phyloP scores from a whole-genome alignment of 2,329 filamentous ascomycete species.

The Aspergillus pseudoglaucus region DNA sequence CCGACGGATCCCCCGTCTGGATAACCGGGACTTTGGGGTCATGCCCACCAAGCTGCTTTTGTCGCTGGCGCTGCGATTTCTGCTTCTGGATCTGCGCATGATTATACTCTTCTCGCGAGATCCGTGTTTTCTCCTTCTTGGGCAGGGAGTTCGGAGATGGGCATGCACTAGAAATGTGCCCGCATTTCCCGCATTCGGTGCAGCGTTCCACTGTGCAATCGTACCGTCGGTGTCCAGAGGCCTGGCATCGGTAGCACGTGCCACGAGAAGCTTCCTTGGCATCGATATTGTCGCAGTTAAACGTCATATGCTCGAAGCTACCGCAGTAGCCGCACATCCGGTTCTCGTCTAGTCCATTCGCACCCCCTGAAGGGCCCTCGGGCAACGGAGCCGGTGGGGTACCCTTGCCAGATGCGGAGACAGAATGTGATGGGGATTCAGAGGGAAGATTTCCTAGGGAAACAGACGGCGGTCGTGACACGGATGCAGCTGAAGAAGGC shows the following conservation, averaged over 20 bases:
- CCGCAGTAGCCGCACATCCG: conserved; percentile 41
- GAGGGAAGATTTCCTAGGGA: conserved; percentile 15
- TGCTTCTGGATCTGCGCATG: conserved; percentile 28
- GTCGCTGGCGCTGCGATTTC: conserved; percentile 32
- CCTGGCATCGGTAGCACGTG: conserved; percentile 38
- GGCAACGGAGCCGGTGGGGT: conserved; percentile 19
- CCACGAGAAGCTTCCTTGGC: conserved; percentile 33
- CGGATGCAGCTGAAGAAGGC: conserved; percentile 16
- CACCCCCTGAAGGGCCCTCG: conserved; percentile 38
- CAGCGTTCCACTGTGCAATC: conserved; percentile 39
- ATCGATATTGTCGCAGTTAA: conserved; percentile 41
- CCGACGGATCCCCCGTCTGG: conserved; percentile 20
- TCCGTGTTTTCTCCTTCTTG: conserved; percentile 28
- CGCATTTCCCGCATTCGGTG: conserved; percentile 38
- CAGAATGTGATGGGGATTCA: conserved; percentile 12
- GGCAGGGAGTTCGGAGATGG: conserved; percentile 26
- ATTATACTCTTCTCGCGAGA: conserved; percentile 32
- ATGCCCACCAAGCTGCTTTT: conserved; percentile 39
- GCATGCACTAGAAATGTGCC: conserved; percentile 34
- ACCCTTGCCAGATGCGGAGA: conserved; percentile 18
- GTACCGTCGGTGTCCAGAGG: conserved; percentile 30
- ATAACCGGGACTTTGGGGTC: conserved; percentile 39
- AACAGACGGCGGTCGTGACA: conserved; percentile 27
- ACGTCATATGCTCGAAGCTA: conserved; percentile 38
- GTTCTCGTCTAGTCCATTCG: conserved; percentile 37